Conservation (phyloP, 179 eudicot genomes). For the Silene coronaria region DNA sequence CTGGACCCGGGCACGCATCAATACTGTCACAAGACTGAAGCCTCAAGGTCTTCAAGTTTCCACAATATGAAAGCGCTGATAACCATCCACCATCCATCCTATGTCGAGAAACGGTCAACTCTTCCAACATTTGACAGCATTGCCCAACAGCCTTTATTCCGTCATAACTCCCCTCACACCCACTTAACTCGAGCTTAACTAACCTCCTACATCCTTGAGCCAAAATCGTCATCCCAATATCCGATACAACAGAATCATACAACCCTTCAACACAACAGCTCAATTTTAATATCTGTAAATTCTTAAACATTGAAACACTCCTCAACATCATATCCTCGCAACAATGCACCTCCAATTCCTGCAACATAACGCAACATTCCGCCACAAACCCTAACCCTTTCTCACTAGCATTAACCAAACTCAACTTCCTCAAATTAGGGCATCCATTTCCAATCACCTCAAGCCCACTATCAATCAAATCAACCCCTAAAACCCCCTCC, state of each 20-base stretch:
- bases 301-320: conserved; percentile 49
- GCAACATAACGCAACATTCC: conserved; percentile 50
- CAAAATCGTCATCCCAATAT: conserved; percentile 84
- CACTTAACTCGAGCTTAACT: conserved; percentile 74
- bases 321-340: conserved; percentile 50
- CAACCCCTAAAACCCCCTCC: conserved; percentile 38
- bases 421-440: conserved; percentile 56
- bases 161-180: conserved; percentile 94
- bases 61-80: conserved; percentile 68
- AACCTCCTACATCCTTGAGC: conserved; percentile 89
- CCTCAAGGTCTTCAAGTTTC: conserved; percentile 77
- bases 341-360: conserved; percentile 71
- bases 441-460: conserved; percentile 53
- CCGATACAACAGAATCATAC: conserved; percentile 58
- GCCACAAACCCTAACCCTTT: conserved; percentile 51
- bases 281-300: conserved; percentile 77
- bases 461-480: conserved; percentile 54
- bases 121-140: conserved; percentile 93
- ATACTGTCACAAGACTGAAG: conserved; percentile 53
- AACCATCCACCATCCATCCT: conserved; percentile 95
- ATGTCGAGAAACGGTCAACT: conserved; percentile 61
- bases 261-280: conserved; percentile 54
- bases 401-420: conserved; percentile 45
- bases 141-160: conserved; percentile 92
- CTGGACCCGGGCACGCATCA: conserved; percentile 67